Evolutionary conservation across 306 rosid species (phyloP), one percentile per base, ranked within the genome.

Genomic region (Vigna radiata): DNA sequence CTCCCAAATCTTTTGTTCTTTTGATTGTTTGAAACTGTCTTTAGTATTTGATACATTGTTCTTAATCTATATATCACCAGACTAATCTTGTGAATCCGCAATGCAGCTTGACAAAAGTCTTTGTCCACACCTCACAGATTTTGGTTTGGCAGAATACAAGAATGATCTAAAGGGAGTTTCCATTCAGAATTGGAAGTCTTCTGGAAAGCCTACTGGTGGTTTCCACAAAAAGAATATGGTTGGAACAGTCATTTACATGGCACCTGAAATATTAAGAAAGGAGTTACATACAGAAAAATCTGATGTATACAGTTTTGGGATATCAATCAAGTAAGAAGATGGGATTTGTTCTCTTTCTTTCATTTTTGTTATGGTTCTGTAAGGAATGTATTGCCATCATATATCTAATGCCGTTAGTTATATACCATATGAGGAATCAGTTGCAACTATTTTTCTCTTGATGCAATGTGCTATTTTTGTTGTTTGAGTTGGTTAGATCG

Each of bases 181-280:
- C 79, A 74, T 84, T 43, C 89, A 85, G 72, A 90, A 89, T 67
- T 94, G 98, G 98, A 90, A 86, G 75, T 92, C 98, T 78, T 78
- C 85, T 67, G 98, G 97, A 54, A 92, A 94, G 84, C 98, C 98
- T 29, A 92, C 98, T 1, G 98, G 98, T 76, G 98, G 98, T 75
- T 94, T 94, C 79, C 96, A 94, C 86, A 94, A 94, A 83, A 94
- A 79, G 79, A 89, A 77, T 74, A 90, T 94, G 97, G 98, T 94
- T 72, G 98, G 97, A 62, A 94, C 98, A 16, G 86, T 94, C 49
- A 84, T 94, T 63, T 94, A 94, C 77, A 92, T 94, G 98, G 93
- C 98, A 41, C 98, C 98, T 82, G 98, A 94, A 87, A 84, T 94
- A 87, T 84, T 92, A 72, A 89, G 75, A 82, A 94, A 94, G 88